A percentile compares a stretch with the other conserved stretches of the same genome.
Evolutionary conservation across 2,329 filamentous ascomycete species (phyloP).

Genomic region (Blastomyces percursus): DNA sequence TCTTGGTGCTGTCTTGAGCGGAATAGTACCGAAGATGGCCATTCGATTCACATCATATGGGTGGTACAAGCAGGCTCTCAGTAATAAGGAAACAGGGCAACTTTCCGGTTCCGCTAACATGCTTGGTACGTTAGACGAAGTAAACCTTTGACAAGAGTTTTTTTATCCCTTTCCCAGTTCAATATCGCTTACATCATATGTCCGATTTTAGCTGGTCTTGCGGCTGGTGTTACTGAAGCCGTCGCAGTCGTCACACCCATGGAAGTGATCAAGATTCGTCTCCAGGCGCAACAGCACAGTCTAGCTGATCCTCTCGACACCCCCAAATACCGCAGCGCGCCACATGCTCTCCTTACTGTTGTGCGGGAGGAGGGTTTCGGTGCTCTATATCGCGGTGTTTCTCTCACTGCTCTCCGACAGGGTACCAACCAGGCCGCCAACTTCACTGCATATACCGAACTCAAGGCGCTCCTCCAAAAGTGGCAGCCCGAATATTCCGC

Average conservation of each 20-base stretch:
- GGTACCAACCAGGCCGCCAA: conserved; percentile 97
- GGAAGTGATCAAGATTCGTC: conserved; percentile 98
- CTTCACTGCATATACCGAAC: conserved; percentile 94
- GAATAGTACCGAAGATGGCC: conserved; percentile 98
- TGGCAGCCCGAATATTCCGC: conserved; percentile 59
- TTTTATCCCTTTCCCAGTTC: not conserved
- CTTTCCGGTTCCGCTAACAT: conserved; percentile 65
- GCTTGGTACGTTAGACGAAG: conserved; percentile 37
- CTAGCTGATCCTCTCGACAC: conserved; percentile 95
- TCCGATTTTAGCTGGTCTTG: conserved; percentile 57
- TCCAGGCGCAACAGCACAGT: conserved; percentile 95
- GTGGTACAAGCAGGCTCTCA: conserved; percentile 76
- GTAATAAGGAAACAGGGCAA: conserved; percentile 53
- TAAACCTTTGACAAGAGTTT: not conserved
- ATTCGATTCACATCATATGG: conserved; percentile 98
- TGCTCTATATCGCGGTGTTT: conserved; percentile 85
- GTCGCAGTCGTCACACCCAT: conserved; percentile 95
- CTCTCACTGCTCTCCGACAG: conserved; percentile 83
- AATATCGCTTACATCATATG: conserved; percentile 5
- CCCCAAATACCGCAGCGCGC: conserved; percentile 94
- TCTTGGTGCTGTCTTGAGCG: conserved; percentile 88
- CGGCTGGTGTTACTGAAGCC: conserved; percentile 90
- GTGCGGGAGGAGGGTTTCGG: conserved; percentile 80
- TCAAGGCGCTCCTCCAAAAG: conserved; percentile 66
- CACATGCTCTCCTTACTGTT: conserved; percentile 72